Conservation (phyloP, 108 stramenopile genomes). For the Phaeodactylum tricornutum region DNA sequence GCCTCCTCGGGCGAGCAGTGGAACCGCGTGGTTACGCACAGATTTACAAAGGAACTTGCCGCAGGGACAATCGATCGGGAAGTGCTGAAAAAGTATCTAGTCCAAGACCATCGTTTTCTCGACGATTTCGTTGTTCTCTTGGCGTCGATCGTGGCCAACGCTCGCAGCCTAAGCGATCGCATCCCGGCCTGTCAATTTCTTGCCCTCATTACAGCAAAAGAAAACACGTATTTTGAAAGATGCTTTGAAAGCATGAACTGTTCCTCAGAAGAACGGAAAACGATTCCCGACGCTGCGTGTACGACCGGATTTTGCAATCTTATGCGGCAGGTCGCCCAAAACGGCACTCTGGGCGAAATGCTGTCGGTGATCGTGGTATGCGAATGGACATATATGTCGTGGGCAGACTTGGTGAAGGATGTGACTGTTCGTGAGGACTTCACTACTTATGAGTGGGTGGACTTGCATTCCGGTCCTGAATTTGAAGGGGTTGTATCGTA, state of each 20-base stretch:
- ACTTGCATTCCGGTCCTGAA: slow-evolving; percentile 45
- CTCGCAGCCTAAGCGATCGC: slow-evolving; percentile 37
- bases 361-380: slow-evolving; percentile 56
- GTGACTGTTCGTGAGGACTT: slow-evolving; percentile 36
- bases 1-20: slow-evolving; percentile 37
- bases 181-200: slow-evolving; percentile 59
- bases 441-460: slow-evolving; percentile 51
- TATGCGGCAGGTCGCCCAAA: slow-evolving; percentile 34
- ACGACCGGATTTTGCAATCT: slow-evolving; percentile 30
- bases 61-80: slow-evolving; percentile 25
- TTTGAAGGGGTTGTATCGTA: slow-evolving; percentile 46
- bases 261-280: slow-evolving; percentile 20
- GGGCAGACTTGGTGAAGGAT: slow-evolving; percentile 37
- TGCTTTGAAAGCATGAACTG: slow-evolving; percentile 33
- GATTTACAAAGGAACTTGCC: slow-evolving; percentile 36
- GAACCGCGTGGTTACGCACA: slow-evolving; percentile 36
- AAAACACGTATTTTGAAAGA: slow-evolving; percentile 62
- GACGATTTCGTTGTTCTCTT: slow-evolving; percentile 53
- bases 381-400: slow-evolving; percentile 57
- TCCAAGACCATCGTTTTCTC: slow-evolving; percentile 62
- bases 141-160: slow-evolving; percentile 35
- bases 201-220: slow-evolving; percentile 49
- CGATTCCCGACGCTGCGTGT: slow-evolving; percentile 29
- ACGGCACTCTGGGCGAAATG: slow-evolving; percentile 46
- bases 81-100: slow-evolving; percentile 36